These are phyloP conservation scores for Geoglossum cookeanum DNA, from an alignment of 2,329 filamentous ascomycete species.

Conservation along the genomic window DNA sequence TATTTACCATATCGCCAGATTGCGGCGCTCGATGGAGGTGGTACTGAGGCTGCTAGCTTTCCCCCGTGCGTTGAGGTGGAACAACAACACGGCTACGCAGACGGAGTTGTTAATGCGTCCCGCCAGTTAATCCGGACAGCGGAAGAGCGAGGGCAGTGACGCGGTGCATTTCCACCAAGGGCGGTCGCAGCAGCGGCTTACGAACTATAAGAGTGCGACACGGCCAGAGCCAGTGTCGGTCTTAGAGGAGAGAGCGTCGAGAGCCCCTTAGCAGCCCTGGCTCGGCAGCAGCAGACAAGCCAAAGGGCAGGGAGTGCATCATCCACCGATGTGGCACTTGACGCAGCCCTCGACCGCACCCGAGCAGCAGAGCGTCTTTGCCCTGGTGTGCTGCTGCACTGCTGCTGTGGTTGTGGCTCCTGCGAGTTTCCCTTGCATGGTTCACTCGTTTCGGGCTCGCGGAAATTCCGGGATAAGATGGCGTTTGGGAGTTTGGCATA, in stretches of 20 bases:
- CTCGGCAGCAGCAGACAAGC: neutral
- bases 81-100: neutral
- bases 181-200: neutral
- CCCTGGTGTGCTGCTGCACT: neutral
- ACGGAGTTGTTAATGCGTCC: neutral
- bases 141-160: neutral
- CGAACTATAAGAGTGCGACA: neutral
- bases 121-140: neutral
- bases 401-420: neutral
- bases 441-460: neutral
- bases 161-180: neutral
- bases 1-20: neutral
- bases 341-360: neutral
- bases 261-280: neutral
- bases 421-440: neutral
- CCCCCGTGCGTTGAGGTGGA: neutral
- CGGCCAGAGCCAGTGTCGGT: neutral
- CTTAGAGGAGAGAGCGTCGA: neutral
- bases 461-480: neutral
- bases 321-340: neutral
- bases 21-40: neutral
- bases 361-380: neutral
- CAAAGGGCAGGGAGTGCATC: neutral
- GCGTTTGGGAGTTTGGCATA: neutral
- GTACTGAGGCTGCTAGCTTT: neutral